Evolutionary conservation across 1,284 basidiomycete genomes (phyloP), one percentile per base, ranked within the genome.

Genomic region (Entoloma clypeatum): DNA sequence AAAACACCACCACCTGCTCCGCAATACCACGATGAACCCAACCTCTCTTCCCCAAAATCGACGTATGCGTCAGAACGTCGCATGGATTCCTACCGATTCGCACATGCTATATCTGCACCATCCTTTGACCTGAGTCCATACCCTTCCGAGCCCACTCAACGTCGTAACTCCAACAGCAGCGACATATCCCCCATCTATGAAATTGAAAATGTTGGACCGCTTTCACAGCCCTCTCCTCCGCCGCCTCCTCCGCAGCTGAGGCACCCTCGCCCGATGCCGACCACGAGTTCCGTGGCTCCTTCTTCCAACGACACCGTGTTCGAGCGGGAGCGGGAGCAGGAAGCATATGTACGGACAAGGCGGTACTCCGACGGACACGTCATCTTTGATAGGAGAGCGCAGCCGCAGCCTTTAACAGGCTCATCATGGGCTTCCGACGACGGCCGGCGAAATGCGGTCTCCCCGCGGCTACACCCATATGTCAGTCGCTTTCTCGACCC

Each of bases 401-500:
- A 34, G 17, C 16, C n/a, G n/a, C n/a, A n/a, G n/a, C n/a, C n/a
- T n/a, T n/a, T 25, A 4, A 34, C 41, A 19, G 48, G 39, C 29
- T 39, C 35, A 9, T 41, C 44, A 21, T 37, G 39, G 28, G 44
- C 45, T 36, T 49, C 36, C 13, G 49, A 49, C 36, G 44, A 43
- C 33, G 49, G 42, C 33, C 27, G 33, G n/a, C 5, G 36, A 28
- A 36, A 27, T 38, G 33, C 25, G 19, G 37, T 47, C 13, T 39
- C 51, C 21, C 50, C 53, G 16, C 50, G 50, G 11, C 46, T 68
- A 11, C 66, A 67, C 55, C 67, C 65, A 40, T 68, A 66, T 51
- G 64, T 68, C 40, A 53, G 63, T 52, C 33, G n/a, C n/a, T n/a
- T 17, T 24, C 9, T 4, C 17, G 34, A 28, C 35, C 29, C 28